Percentiles rank a stretch among this genome's conserved stretches.
phyloP scores from a whole-genome alignment of 1,139 yeast species.

The Nakaseomyces sp. region DNA sequence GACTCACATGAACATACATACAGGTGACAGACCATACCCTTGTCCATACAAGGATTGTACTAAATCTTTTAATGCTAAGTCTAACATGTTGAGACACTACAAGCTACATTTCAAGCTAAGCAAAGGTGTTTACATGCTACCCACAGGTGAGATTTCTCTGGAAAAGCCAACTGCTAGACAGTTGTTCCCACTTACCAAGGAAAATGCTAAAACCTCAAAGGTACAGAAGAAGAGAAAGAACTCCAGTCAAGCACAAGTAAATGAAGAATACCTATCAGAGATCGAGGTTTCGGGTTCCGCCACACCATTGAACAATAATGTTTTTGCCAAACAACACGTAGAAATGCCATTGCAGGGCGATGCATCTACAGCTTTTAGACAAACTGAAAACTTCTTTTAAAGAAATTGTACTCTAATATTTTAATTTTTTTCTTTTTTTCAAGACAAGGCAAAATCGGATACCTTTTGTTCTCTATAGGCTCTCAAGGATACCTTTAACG shows the following conservation, averaged over 20 bases:
- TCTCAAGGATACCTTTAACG: no score
- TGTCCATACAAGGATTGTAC: conserved; percentile 65
- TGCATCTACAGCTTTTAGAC: neutral
- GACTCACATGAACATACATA: conserved; percentile 76
- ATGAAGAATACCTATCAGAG: conserved; percentile 3
- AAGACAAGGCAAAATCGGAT: no score
- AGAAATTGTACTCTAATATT: no score
- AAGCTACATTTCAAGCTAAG: conserved; percentile 42
- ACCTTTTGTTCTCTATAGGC: no score
- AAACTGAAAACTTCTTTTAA: neutral
- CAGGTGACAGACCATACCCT: conserved; percentile 73
- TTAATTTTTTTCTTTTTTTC: no score
- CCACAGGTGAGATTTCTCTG: conserved; percentile 16
- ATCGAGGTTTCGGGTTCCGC: conserved; percentile 1
- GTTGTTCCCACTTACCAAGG: conserved; percentile 8
- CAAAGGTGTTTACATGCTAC: conserved; percentile 16
- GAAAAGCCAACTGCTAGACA: conserved; percentile 15
- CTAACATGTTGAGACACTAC: conserved; percentile 73
- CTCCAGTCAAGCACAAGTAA: conserved; percentile 2
- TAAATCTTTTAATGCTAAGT: conserved; percentile 64
- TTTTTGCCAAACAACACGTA: neutral
- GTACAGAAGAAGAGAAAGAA: conserved; percentile 2
- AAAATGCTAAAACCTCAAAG: neutral
- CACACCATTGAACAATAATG: neutral
- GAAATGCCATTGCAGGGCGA: neutral